These are phyloP conservation scores for Erigeron canadensis DNA, from an alignment of 129 eudicot genomes.

Conservation along the genomic window DNA sequence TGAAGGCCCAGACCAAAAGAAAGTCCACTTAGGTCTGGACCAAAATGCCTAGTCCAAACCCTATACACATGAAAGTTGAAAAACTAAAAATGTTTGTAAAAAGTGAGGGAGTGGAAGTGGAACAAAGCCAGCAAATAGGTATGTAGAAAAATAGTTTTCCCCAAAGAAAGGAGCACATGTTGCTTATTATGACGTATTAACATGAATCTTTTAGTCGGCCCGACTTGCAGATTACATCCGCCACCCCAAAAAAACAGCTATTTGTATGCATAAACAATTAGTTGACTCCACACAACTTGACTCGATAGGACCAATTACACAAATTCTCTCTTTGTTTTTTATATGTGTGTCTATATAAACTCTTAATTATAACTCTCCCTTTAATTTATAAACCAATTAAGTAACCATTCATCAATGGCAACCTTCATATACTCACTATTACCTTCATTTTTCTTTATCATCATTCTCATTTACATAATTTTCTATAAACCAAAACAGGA, in stretches of 20 bases:
- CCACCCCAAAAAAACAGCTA: slow-evolving; percentile 20
- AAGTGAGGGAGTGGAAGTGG: background rate
- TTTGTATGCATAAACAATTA: slow-evolving; percentile 10
- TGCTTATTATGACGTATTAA: background rate
- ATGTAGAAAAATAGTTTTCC: slow-evolving; percentile 6
- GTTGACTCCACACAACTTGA: slow-evolving; percentile 30
- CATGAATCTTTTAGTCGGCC: slow-evolving; percentile 38
- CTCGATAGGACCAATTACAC: slow-evolving; percentile 2
- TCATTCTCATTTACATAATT: slow-evolving; percentile 3
- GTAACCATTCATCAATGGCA: background rate
- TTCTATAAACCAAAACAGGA: background rate
- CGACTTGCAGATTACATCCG: slow-evolving; percentile 31
- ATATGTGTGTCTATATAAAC: slow-evolving; percentile 8
- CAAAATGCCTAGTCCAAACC: too few species aligned
- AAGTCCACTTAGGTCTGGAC: too few species aligned
- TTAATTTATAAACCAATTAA: background rate
- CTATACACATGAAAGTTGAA: background rate
- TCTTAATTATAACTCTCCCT: background rate
- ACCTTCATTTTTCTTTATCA: background rate
- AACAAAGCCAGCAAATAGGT: slow-evolving; percentile 17
- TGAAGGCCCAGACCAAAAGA: too few species aligned
- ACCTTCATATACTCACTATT: background rate
- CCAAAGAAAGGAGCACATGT: slow-evolving; percentile 24
- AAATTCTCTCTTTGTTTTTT: background rate
- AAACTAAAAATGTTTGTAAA: background rate